phyloP scores from a whole-genome alignment of 495 filamentous ascomycete genomes.

The Xylaria venustula region DNA sequence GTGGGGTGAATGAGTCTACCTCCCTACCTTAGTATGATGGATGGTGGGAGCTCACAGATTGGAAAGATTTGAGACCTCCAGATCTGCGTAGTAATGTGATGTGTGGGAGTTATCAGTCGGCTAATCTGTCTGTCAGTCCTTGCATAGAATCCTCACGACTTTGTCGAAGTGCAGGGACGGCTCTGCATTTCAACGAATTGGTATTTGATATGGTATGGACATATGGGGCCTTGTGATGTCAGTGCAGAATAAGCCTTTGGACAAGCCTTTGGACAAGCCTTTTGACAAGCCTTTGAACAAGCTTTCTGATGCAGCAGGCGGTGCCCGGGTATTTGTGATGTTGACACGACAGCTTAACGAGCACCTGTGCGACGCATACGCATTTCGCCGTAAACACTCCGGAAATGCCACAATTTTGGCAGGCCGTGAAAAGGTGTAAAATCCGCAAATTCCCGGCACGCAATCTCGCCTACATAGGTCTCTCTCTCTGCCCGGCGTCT shows the following conservation, averaged over 20 bases:
- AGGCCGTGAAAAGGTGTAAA: background rate
- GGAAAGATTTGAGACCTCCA: background rate
- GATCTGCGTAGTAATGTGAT: background rate
- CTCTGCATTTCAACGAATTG: background rate
- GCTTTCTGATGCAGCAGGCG: constrained; percentile 3
- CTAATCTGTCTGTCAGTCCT: too few species aligned
- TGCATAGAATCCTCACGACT: too few species aligned
- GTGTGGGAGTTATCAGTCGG: too few species aligned
- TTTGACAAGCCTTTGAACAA: constrained; percentile 15
- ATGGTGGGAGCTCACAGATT: constrained; percentile 2
- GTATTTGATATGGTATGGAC: background rate
- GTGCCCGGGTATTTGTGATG: background rate
- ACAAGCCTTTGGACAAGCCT: too few species aligned
- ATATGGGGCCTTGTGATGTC: background rate
- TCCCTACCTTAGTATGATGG: too few species aligned
- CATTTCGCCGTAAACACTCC: constrained; percentile 14
- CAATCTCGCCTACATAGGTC: background rate
- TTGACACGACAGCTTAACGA: background rate
- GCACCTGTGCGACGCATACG: constrained; percentile 16
- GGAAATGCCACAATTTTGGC: constrained; percentile 10
- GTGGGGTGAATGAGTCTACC: constrained; percentile 6
- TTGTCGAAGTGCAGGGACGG: background rate
- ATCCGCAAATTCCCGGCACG: constrained; percentile 4
- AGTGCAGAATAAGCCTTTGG: constrained; percentile 6
- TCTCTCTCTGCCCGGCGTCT: background rate